phyloP scores from a whole-genome alignment of 176 grass and related monocot species.

The Zizania latifolia region DNA sequence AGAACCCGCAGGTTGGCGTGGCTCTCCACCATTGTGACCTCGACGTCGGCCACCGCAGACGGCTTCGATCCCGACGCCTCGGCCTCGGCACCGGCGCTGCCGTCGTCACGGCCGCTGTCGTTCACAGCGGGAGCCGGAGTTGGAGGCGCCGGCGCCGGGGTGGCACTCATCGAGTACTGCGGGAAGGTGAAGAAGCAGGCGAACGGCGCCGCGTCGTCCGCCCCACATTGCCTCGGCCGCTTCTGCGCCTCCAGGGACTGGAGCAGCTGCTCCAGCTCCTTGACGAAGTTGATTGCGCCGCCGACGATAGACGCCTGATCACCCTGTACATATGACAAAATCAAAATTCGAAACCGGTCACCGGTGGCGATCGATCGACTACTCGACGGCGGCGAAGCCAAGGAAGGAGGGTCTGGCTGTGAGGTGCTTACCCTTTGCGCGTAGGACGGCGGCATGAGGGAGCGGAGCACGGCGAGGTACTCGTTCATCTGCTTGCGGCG shows the following conservation, averaged over 20 bases:
- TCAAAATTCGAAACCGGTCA: neutral
- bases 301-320: slow-evolving; percentile 95
- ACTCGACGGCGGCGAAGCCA: neutral
- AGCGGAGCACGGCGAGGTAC: slow-evolving; percentile 77
- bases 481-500: slow-evolving; percentile 94
- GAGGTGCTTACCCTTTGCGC: slow-evolving; percentile 78
- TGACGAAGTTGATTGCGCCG: slow-evolving; percentile 91
- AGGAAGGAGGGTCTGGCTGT: no score
- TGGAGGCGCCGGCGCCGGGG: neutral
- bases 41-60: slow-evolving; percentile 55
- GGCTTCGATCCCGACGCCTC: slow-evolving; percentile 37
- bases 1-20: slow-evolving; percentile 64
- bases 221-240: neutral
- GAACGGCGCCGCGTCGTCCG: slow-evolving; percentile 25
- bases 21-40: slow-evolving; percentile 79
- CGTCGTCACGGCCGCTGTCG: neutral
- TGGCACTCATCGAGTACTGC: slow-evolving; percentile 45
- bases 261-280: slow-evolving; percentile 84
- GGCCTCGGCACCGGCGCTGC: neutral
- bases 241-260: slow-evolving; percentile 61
- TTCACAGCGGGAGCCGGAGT: neutral
- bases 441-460: slow-evolving; percentile 75
- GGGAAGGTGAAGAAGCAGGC: slow-evolving; percentile 70
- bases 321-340: slow-evolving; percentile 35
- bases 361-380: neutral